Percentiles rank a stretch among this genome's conserved stretches.
These are phyloP conservation scores for Epichloe hybrida DNA, from an alignment of 2,329 filamentous ascomycete species.

Conservation along the genomic window DNA sequence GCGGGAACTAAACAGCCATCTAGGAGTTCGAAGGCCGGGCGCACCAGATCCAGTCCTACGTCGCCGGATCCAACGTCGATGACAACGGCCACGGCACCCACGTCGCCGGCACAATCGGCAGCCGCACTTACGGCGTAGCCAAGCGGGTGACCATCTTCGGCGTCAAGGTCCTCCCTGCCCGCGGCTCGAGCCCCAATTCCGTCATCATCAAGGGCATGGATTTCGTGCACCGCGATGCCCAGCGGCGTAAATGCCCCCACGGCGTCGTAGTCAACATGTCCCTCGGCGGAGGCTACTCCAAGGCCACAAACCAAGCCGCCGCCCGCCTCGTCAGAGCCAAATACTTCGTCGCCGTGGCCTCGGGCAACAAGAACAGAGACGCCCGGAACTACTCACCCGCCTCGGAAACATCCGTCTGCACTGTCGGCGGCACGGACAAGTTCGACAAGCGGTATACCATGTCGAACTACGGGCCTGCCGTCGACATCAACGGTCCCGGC, in stretches of 20 bases:
- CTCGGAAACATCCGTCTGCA: conserved; percentile 28
- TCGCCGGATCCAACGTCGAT: conserved; percentile 17
- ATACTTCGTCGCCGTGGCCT: conserved; percentile 36
- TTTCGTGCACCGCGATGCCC: conserved; percentile 22
- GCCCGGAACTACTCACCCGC: conserved; percentile 27
- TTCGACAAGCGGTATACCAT: conserved; percentile 23
- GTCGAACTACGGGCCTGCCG: conserved; percentile 31
- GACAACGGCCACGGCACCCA: conserved; percentile 17
- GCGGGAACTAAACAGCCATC: background rate
- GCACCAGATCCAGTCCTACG: conserved; percentile 19
- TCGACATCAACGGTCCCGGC: conserved; percentile 31
- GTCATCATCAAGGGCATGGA: conserved; percentile 26
- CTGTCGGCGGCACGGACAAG: conserved; percentile 28
- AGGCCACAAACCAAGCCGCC: conserved; percentile 32
- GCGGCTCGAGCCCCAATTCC: conserved; percentile 15
- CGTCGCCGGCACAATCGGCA: conserved; percentile 21
- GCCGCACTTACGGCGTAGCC: conserved; percentile 24
- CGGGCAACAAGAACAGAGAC: conserved; percentile 31
- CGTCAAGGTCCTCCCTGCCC: conserved; percentile 24
- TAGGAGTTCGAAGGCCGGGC: conserved; percentile 28
- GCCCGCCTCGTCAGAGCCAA: conserved; percentile 25
- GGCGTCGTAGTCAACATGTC: conserved; percentile 38
- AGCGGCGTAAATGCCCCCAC: conserved; percentile 20
- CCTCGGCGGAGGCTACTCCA: conserved; percentile 29
- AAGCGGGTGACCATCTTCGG: conserved; percentile 24